Evolutionary conservation across 2,329 filamentous ascomycete genomes (phyloP).

Genomic region (Cylindrodendrum hubeiense): DNA sequence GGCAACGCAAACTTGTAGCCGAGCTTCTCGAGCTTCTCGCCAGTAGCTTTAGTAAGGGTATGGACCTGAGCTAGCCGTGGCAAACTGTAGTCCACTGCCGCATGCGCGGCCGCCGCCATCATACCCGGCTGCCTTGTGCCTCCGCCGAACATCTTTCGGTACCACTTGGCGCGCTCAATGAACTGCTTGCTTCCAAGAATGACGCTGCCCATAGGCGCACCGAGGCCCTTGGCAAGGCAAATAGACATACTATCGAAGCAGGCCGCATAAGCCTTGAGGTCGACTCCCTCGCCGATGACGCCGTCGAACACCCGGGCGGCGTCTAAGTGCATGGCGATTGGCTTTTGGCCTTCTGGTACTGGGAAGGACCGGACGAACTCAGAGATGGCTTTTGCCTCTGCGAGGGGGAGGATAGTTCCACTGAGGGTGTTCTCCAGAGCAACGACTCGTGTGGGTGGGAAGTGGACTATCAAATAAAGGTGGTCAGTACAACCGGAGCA

Average conservation of each 20-base stretch:
- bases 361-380: constrained; percentile 69
- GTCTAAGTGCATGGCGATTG: constrained; percentile 78
- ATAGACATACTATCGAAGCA: constrained; percentile 80
- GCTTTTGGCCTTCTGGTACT: constrained; percentile 52
- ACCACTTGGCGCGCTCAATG: constrained; percentile 53
- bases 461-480: constrained; percentile 69
- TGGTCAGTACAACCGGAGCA: constrained; percentile 52
- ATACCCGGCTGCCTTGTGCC: constrained; percentile 79
- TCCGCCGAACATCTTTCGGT: constrained; percentile 77
- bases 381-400: constrained; percentile 75
- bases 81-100: constrained; percentile 63
- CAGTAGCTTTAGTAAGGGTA: constrained; percentile 32
- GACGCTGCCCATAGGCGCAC: constrained; percentile 81
- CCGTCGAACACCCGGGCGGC: constrained; percentile 83
- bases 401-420: constrained; percentile 80
- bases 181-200: constrained; percentile 63
- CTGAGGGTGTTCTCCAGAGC: constrained; percentile 84
- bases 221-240: constrained; percentile 83
- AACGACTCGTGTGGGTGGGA: constrained; percentile 82
- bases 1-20: constrained; percentile 42
- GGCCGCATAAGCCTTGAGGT: constrained; percentile 72
- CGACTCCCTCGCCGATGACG: constrained; percentile 74
- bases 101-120: constrained; percentile 75
- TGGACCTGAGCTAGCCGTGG: constrained; percentile 39
- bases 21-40: constrained; percentile 19